phyloP scores from a whole-genome alignment of 2,329 filamentous ascomycete species.

The Bisporella sp. region DNA sequence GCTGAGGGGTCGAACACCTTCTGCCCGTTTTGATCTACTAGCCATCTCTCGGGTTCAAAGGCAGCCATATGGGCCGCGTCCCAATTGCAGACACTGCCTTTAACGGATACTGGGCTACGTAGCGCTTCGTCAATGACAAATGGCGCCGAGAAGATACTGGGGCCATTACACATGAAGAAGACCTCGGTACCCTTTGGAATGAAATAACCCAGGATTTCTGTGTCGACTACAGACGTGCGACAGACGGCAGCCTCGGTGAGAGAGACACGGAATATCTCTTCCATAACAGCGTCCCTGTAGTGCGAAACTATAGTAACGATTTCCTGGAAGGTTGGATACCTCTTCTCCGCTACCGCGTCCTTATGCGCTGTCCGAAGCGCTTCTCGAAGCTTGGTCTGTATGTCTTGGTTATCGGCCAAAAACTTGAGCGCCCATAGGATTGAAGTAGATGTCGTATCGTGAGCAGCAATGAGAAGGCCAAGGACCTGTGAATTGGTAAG shows the following conservation, averaged over 20 bases:
- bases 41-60: conserved; percentile 34
- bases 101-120: neutral
- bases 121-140: conserved; percentile 22
- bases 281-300: conserved; percentile 15
- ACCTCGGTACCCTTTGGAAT: conserved; percentile 32
- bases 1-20: conserved; percentile 27
- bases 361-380: neutral
- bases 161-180: conserved; percentile 18
- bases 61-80: conserved; percentile 17
- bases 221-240: conserved; percentile 26
- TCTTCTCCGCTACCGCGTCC: neutral
- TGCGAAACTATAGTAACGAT: conserved; percentile 8
- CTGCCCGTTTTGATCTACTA: conserved; percentile 2
- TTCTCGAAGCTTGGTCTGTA: conserved; percentile 9
- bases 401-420: conserved; percentile 4
- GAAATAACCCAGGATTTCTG: conserved; percentile 26
- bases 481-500: conserved; percentile 3
- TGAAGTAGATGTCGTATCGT: conserved; percentile 9
- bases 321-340: conserved; percentile 11
- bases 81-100: conserved; percentile 22
- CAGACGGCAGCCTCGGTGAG: conserved; percentile 25
- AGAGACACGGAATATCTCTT: conserved; percentile 28
- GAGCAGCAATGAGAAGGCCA: conserved; percentile 6
- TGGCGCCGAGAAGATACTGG: conserved; percentile 15
- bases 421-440: conserved; percentile 7